These are phyloP conservation scores for Polyplosphaeria fusca DNA, from an alignment of 495 filamentous ascomycete species.

Conservation along the genomic window DNA sequence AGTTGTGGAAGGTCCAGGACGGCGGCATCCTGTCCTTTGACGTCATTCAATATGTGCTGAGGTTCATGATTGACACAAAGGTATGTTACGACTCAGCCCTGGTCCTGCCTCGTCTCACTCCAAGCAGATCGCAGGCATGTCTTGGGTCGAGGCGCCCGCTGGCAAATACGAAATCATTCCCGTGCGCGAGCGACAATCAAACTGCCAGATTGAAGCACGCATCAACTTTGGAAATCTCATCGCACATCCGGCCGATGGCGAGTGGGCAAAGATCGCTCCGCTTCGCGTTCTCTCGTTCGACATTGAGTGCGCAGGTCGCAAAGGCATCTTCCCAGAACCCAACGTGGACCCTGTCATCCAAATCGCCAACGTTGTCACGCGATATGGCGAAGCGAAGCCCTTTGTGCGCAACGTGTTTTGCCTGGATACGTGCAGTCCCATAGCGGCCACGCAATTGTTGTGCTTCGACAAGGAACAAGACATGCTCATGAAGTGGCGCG, in stretches of 20 bases:
- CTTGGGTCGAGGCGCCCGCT: slow-evolving; percentile 86
- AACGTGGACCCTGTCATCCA: slow-evolving; percentile 93
- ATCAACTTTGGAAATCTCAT: slow-evolving; percentile 79
- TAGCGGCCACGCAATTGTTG: slow-evolving; percentile 91
- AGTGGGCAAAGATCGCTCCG: slow-evolving; percentile 98
- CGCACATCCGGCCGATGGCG: slow-evolving; percentile 82
- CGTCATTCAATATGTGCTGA: slow-evolving; percentile 87
- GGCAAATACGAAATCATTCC: slow-evolving; percentile 66
- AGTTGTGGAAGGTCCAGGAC: slow-evolving; percentile 74
- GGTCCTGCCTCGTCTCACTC: slow-evolving; percentile 36
- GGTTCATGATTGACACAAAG: slow-evolving; percentile 98
- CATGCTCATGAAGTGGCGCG: slow-evolving; percentile 84
- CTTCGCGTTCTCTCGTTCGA: slow-evolving; percentile 91
- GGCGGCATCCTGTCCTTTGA: slow-evolving; percentile 80
- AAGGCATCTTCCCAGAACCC: slow-evolving; percentile 94
- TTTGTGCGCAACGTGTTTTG: slow-evolving; percentile 97
- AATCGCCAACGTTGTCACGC: slow-evolving; percentile 95
- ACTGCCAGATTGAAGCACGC: slow-evolving; percentile 90
- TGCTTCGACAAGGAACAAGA: slow-evolving; percentile 74
- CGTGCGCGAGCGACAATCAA: slow-evolving; percentile 65
- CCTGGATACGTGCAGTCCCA: slow-evolving; percentile 81
- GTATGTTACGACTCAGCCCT: slow-evolving; percentile 43
- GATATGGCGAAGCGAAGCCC: slow-evolving; percentile 91
- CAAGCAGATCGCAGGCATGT: slow-evolving; percentile 93
- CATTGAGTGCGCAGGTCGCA: slow-evolving; percentile 97